Evolutionary conservation across 768 basidiomycete genomes (phyloP), one percentile per base, ranked within the genome.

Genomic region (Infundibulicybe gibba): DNA sequence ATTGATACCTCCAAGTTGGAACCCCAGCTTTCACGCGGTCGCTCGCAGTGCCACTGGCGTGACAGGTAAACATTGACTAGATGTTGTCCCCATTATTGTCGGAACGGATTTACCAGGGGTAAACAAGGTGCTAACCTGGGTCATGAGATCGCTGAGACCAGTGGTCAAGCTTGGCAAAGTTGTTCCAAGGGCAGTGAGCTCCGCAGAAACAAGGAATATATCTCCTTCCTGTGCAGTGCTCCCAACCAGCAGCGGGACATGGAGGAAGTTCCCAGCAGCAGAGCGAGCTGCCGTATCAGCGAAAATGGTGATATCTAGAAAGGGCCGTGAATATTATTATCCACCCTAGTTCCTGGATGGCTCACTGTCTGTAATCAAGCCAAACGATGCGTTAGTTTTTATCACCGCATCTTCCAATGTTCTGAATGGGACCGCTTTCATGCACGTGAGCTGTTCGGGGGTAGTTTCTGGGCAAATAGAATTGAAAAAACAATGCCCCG

Each of bases 381-480:
- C 49, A 47, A 72, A 70, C 4, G 48, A 46, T 8, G 54, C 41
- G 40, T 59, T 61, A 1, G 61, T 61, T 20, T 48, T 62, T 34
- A 64, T 59, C 1, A 67, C 64, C 0, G 64, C 66, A 44, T 65
- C 56, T 41, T 68, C 63, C 13, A 72, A 48, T 20, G 52, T 62
- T 6, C 55, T 53, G 46, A 47, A 57, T 13, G 68, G 59, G 4
- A 66, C 60, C 12, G 53, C 50, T 48, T 68, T 59, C 70, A 70
- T 70, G 44, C 70, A 72, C 6, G 58, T 40, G 6, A 70, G 45
- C 42, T 72, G 70, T 13, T 59, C 54, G 17, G 54, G 54, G 43
- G 62, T 54, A 10, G 59, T 49, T 20, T 39, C 61, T 63, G 12
- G 21, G 37, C 49, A 48, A 41, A 54, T 53, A 13, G n/a, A n/a